Evolutionary conservation across 140 eudicot species (phyloP), one percentile per base, ranked within the genome.

Genomic region (Flaveria floridana): DNA sequence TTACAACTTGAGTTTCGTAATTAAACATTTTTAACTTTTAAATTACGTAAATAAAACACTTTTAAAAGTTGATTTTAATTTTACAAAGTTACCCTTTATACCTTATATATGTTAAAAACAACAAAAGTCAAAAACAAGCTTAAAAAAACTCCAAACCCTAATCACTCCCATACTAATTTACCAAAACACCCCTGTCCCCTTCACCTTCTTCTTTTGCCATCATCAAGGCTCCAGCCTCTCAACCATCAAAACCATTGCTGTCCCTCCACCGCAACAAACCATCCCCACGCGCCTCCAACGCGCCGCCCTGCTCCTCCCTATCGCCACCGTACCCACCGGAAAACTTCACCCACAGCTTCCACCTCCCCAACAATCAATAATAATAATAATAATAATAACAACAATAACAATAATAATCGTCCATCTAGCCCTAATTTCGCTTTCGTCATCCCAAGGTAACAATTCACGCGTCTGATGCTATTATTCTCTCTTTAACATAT

Each of bases 401-500:
- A 28, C 4, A 30, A 30, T 28, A 28, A 28, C 3, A 28, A 2
- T 3, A 28, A 28, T 28, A 28, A 2, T 30, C 37, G 6, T 30
- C 5, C 53, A 11, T 44, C 66, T 9, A 13, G 25, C 62, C 75
- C 76, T 71, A 48, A 42, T 58, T 47, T 58, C 26, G 62, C 62
- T 51, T 57, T 67, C 76, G 73, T 68, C 76, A 19, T 80, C 50
- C 67, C 13, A 79, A 75, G 81, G 84, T 80, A 80, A 80, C 41
- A 20, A 46, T 78, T 71, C 58, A 48, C 25, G 52, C 28, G 14
- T 58, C 42, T 26, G 42, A n/a, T 4, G 62, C 37, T 30, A 30
- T 51, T 71, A 55, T 20, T 19, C 11, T 21, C 7, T 28, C 28
- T 7, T 72, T 14, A 41, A 57, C 67, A 42, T 70, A 11, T 34